Evolutionary conservation across 192 early-diverging fungal genomes (phyloP).

Genomic region (Coemansia sp.): DNA sequence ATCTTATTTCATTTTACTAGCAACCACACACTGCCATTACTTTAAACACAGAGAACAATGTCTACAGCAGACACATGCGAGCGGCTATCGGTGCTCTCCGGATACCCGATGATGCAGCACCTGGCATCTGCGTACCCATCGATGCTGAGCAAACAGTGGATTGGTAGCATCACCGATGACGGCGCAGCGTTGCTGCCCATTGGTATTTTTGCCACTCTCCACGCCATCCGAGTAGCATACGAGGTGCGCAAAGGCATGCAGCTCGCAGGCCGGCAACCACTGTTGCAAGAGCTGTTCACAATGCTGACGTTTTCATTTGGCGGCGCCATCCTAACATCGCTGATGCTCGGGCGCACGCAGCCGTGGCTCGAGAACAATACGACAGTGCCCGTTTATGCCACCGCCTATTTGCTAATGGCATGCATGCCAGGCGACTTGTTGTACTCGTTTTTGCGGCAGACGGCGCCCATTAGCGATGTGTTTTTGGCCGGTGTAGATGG

Average conservation of each 20-base stretch:
- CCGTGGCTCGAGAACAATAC: slow-evolving; percentile 52
- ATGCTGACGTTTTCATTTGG: slow-evolving; percentile 59
- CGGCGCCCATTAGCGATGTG: slow-evolving; percentile 52
- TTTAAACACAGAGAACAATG: not conserved
- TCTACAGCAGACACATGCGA: not conserved
- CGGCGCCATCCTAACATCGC: slow-evolving; percentile 53
- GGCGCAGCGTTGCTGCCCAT: slow-evolving; percentile 39
- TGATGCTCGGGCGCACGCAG: slow-evolving; percentile 52
- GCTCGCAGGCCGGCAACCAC: slow-evolving; percentile 29
- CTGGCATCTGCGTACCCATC: slow-evolving; percentile 33
- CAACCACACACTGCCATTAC: too few relatives aligned
- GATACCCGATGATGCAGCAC: slow-evolving; percentile 27
- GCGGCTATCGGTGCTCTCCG: slow-evolving; percentile 7
- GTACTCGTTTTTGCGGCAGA: slow-evolving; percentile 32
- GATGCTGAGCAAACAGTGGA: slow-evolving; percentile 35
- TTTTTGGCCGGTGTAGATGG: slow-evolving; percentile 54
- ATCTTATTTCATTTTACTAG: not conserved
- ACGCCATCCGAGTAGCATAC: slow-evolving; percentile 54
- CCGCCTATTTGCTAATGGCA: slow-evolving; percentile 42
- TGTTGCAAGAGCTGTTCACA: slow-evolving; percentile 49
- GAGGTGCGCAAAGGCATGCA: slow-evolving; percentile 57
- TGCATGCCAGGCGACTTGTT: slow-evolving; percentile 46
- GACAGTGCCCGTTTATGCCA: slow-evolving; percentile 45
- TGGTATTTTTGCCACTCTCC: slow-evolving; percentile 56
- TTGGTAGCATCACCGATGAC: slow-evolving; percentile 3